Base-by-base conservation (phyloP, 306 rosid genomes). In the Quercus rubra region DNA sequence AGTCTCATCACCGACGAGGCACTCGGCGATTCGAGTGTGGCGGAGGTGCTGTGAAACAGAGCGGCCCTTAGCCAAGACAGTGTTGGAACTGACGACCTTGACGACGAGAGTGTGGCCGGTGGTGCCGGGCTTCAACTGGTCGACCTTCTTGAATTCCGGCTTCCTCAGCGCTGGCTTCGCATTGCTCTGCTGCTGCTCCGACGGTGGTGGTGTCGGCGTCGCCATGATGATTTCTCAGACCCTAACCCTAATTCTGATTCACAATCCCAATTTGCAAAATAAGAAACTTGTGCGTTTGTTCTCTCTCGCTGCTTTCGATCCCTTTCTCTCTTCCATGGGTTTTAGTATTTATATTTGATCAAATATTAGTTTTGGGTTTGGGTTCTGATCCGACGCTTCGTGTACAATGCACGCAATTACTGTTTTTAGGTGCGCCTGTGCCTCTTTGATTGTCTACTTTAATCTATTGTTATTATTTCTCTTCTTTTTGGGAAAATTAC, bases 1-100 rank as follows among this genome's bases (percentile, higher is more conserved):
- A 1, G 94, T 90, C 79, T 88, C 92, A 52, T 90, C 94, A 15
- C 91, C 91, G 18, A 86, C 77, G 59, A 90, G 77, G 87, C 92
- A 90, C 77, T 90, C 94, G 3, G 92, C 85, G 85, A 90, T 88
- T 28, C 89, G 87, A 5, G 87, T 82, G 31, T 84, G 92, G 15
- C 94, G 90, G 70, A 82, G 86, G 64, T 89, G 85, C 56, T 84
- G 90, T 3, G 87, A 86, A 55, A 73, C 88, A 55, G 92, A 81
- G 35, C 90, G 89, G 68, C 91, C 90, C 61, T 88, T 90, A 79
- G 87, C 89, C 81, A 86, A 27, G 11, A 90, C 92, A 1, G 85
- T 73, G 49, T 78, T 81, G 79, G 89, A 75, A 78, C 54, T 73
- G 15, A 88, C 35, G 17, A 90, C 89, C 84, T 83, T 85, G 52